Evolutionary conservation across 2,329 filamentous ascomycete genomes (phyloP).

Genomic region (Colletotrichum liaoningense): DNA sequence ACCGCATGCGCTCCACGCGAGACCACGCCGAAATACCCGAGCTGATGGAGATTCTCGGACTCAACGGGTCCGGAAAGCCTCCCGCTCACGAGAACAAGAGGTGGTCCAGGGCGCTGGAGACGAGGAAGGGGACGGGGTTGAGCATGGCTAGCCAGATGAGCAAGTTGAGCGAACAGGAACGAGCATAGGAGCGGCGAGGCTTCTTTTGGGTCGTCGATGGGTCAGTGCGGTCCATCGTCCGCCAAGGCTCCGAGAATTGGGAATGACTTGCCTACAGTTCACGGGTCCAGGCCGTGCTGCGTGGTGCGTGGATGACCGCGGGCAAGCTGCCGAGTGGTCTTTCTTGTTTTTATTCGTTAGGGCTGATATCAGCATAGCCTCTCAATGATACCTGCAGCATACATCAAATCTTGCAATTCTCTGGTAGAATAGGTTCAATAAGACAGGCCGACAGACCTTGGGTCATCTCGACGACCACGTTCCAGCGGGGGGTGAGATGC

Average conservation of each 20-base stretch:
- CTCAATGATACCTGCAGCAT: slow-evolving; percentile 28
- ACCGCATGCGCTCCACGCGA: slow-evolving; percentile 82
- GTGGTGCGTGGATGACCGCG: neutral
- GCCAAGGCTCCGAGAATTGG: neutral
- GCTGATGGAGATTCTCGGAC: slow-evolving; percentile 71
- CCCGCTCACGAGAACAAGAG: slow-evolving; percentile 53
- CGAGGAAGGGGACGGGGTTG: slow-evolving; percentile 65
- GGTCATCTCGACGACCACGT: neutral
- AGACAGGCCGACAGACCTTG: neutral
- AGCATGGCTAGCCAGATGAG: slow-evolving; percentile 63
- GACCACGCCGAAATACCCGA: slow-evolving; percentile 81
- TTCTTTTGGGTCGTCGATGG: slow-evolving; percentile 18
- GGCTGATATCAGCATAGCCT: slow-evolving; percentile 19
- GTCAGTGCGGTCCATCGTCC: slow-evolving; percentile 11
- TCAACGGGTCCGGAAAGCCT: slow-evolving; percentile 55
- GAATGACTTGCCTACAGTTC: neutral
- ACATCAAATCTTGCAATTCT: neutral
- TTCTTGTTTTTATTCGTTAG: neutral
- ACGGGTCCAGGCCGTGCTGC: neutral
- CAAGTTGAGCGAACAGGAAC: slow-evolving; percentile 48
- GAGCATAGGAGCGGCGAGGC: slow-evolving; percentile 20
- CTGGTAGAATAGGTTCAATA: neutral
- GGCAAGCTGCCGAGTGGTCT: neutral
- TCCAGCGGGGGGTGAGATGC: neutral
- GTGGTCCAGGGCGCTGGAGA: slow-evolving; percentile 58